Conservation (phyloP, 2,329 filamentous ascomycete species). For the Ramularia collo-cygni region DNA sequence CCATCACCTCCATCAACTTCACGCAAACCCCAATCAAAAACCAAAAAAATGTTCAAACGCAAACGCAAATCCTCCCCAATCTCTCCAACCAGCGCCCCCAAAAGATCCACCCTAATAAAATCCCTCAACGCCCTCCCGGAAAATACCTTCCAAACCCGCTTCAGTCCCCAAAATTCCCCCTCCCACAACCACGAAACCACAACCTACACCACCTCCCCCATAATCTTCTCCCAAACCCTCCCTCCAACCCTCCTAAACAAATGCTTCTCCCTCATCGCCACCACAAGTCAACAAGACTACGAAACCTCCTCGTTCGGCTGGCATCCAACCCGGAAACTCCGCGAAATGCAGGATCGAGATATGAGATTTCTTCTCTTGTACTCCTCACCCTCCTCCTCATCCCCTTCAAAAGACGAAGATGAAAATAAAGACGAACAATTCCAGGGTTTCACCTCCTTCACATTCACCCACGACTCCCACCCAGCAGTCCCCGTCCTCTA, state of each 20-base stretch:
- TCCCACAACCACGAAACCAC: too few relatives aligned
- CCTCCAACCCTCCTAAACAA: conserved; percentile 31
- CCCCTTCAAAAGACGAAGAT: background rate
- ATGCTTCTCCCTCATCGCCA: conserved; percentile 52
- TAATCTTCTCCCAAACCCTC: conserved; percentile 7
- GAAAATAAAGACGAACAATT: background rate
- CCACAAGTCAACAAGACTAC: conserved; percentile 60
- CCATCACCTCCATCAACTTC: too few relatives aligned
- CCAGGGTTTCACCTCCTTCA: conserved; percentile 52
- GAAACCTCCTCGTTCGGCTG: conserved; percentile 56
- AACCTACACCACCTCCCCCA: background rate
- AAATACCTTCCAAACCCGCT: conserved; percentile 10
- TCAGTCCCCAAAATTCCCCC: too few relatives aligned
- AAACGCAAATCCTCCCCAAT: conserved; percentile 6
- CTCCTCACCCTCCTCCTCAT: conserved; percentile 3
- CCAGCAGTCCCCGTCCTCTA: conserved; percentile 60
- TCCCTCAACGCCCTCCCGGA: conserved; percentile 11
- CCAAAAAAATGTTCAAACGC: conserved; percentile 12
- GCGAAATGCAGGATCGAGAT: conserved; percentile 61
- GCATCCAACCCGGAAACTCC: conserved; percentile 53
- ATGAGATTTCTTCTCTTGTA: conserved; percentile 61
- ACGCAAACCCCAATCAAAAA: too few relatives aligned
- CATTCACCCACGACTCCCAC: conserved; percentile 62
- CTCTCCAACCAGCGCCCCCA: background rate
- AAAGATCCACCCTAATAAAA: conserved; percentile 9